phyloP scores from a whole-genome alignment of 768 basidiomycete species.

The Termitomyces sp. region DNA sequence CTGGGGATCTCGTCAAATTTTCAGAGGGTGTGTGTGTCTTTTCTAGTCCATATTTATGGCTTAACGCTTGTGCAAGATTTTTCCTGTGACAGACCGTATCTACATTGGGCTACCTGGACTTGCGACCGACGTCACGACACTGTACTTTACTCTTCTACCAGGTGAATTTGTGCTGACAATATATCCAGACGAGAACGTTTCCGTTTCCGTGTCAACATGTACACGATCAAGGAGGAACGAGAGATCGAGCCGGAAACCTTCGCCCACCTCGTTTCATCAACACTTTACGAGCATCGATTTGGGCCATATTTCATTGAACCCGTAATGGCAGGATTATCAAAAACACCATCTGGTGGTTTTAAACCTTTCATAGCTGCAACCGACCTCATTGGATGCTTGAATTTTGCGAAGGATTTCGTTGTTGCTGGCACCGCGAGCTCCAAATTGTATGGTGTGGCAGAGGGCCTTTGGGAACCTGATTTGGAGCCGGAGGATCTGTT shows the following conservation, averaged over 20 bases:
- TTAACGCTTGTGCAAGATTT: conserved; percentile 54
- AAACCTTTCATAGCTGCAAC: conserved; percentile 95
- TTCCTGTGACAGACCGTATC: conserved; percentile 89
- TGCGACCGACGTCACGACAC: conserved; percentile 87
- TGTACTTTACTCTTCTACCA: conserved; percentile 39
- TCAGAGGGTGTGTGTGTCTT: conserved; percentile 66
- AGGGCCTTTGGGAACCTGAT: conserved; percentile 98
- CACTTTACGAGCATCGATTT: conserved; percentile 93
- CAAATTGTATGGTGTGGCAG: conserved; percentile 95
- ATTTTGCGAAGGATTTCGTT: conserved; percentile 95
- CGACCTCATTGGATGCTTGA: conserved; percentile 90
- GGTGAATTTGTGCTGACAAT: conserved; percentile 4
- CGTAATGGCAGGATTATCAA: conserved; percentile 87
- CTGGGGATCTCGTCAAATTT: conserved; percentile 88
- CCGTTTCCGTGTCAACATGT: conserved; percentile 96
- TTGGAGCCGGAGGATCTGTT: conserved; percentile 95
- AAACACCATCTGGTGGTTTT: conserved; percentile 60
- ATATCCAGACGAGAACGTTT: conserved; percentile 76
- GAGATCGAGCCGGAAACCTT: conserved; percentile 96
- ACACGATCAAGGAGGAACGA: conserved; percentile 98
- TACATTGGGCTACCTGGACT: conserved; percentile 90
- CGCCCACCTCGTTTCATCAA: conserved; percentile 91
- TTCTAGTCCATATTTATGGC: background rate
- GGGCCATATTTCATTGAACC: conserved; percentile 97
- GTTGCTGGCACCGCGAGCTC: conserved; percentile 90